phyloP scores from a whole-genome alignment of 345 rosid species.

The Hevea brasiliensis region DNA sequence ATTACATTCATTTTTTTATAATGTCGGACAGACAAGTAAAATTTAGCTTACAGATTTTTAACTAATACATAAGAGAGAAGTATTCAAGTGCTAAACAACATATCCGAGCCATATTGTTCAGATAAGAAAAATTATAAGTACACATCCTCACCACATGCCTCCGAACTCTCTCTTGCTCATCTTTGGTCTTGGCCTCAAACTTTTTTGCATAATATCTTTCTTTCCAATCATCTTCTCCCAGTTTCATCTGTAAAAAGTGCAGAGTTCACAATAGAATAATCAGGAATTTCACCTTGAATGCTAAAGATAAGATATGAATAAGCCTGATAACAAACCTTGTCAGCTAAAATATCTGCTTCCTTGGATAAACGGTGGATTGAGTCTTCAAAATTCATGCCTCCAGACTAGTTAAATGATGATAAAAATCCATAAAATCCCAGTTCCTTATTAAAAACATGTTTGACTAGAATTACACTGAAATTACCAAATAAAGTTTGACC shows the following conservation, averaged over 20 bases:
- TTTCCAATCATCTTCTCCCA: slow-evolving; percentile 22
- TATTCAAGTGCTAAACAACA: not conserved
- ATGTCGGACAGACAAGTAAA: not conserved
- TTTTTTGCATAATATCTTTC: slow-evolving; percentile 24
- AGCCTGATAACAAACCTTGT: slow-evolving; percentile 3
- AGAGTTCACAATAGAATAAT: not conserved
- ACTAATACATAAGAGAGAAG: not conserved
- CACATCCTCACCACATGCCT: slow-evolving; percentile 23
- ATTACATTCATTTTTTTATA: not conserved
- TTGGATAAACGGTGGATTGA: not conserved
- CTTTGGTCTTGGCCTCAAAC: slow-evolving; percentile 20
- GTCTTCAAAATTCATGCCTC: not conserved
- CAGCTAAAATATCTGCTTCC: not conserved
- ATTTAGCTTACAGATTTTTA: not conserved
- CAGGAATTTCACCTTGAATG: not conserved
- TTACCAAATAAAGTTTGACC: not conserved
- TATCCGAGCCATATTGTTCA: not conserved
- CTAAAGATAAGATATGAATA: not conserved
- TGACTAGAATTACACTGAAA: not conserved
- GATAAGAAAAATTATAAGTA: not conserved
- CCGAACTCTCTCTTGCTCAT: slow-evolving; percentile 21
- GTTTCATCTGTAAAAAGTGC: slow-evolving; percentile 11
- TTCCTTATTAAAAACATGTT: not conserved
- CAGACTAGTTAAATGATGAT: not conserved
- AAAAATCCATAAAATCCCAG: not conserved